Evolutionary conservation across 768 basidiomycete genomes (phyloP), one percentile per base, ranked within the genome.

Genomic region (Lentinula lateritia): DNA sequence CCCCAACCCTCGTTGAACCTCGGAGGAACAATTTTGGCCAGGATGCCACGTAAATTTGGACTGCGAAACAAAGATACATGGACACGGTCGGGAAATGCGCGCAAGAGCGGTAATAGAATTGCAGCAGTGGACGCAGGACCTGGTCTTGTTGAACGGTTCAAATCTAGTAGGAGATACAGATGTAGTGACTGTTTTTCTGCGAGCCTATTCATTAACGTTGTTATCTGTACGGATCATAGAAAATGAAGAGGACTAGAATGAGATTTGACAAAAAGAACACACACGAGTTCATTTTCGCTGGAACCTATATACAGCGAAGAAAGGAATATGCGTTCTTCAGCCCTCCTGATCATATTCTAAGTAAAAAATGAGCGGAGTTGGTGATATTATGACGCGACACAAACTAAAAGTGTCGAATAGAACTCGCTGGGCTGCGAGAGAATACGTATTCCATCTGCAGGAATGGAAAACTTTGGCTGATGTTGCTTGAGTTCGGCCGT

Each of bases 1-100:
- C 95, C 96, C 92, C 95, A 98, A 1, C 95, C 97, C 75, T 99
- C 97, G 67, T 99, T 96, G 74, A 93, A 97, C 58, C 97, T 81
- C 23, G 91, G 88, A 6, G 97, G 97, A 6, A 98, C 87, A 34
- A 96, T 63, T 60, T 79, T 82, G 35, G 90, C 84, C 71, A 92
- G 78, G 32, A 92, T 61, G 0, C 92, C 90, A 16, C 85, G 80
- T 34, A 98, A 80, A 56, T 86, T 90, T 0, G 97, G 96, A 68
- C 92, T 94, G 52, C 92, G 85, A 67, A 94, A 99, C 64, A 98
- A 80, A 41, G 86, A 85, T 8, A 96, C 78, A 62, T 86, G 85
- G 8, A 93, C 86, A 50, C 90, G 83, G 16, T 83, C 74, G 0
- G 88, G 89, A 72, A 52, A 52, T 13, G 50, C 50, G n/a, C 81